phyloP scores from a whole-genome alignment of 1,139 yeast genomes.

The Candida anutae region DNA sequence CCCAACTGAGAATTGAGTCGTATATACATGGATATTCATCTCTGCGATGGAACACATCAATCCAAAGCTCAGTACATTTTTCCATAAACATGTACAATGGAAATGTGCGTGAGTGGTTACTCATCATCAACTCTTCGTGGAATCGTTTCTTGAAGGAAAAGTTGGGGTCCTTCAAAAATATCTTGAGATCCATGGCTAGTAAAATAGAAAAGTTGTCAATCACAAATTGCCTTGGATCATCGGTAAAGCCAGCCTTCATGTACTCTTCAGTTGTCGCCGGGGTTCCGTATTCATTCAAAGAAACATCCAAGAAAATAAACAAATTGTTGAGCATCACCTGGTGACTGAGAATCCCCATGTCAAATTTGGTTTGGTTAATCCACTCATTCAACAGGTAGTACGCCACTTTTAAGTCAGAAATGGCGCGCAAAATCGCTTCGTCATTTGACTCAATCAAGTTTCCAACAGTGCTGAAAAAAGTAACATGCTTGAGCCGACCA shows the following conservation, averaged over 20 bases:
- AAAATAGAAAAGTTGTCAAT: conserved; percentile 34
- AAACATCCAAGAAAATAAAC: conserved; percentile 31
- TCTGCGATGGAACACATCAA: conserved; percentile 28
- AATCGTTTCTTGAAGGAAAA: conserved; percentile 50
- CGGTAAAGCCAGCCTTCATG: conserved; percentile 40
- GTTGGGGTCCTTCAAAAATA: conserved; percentile 48
- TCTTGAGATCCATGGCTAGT: conserved; percentile 43
- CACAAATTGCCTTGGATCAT: conserved; percentile 35
- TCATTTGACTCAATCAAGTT: conserved; percentile 36
- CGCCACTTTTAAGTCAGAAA: conserved; percentile 25
- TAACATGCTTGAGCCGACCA: conserved; percentile 38
- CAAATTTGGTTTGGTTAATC: conserved; percentile 29
- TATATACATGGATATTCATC: conserved; percentile 30
- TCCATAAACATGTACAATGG: conserved; percentile 33
- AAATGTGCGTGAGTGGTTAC: conserved; percentile 37
- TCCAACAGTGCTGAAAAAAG: conserved; percentile 36
- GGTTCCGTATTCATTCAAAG: conserved; percentile 39
- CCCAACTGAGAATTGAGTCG: conserved; percentile 47
- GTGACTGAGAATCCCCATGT: conserved; percentile 33
- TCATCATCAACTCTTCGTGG: conserved; percentile 50
- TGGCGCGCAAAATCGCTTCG: conserved; percentile 23
- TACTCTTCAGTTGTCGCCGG: conserved; percentile 41
- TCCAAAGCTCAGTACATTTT: conserved; percentile 31
- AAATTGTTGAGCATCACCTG: conserved; percentile 36
- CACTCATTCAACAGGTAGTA: conserved; percentile 34